Conservation (phyloP, 2,329 filamentous ascomycete species). For the Pseudogymnoascus sp. region DNA sequence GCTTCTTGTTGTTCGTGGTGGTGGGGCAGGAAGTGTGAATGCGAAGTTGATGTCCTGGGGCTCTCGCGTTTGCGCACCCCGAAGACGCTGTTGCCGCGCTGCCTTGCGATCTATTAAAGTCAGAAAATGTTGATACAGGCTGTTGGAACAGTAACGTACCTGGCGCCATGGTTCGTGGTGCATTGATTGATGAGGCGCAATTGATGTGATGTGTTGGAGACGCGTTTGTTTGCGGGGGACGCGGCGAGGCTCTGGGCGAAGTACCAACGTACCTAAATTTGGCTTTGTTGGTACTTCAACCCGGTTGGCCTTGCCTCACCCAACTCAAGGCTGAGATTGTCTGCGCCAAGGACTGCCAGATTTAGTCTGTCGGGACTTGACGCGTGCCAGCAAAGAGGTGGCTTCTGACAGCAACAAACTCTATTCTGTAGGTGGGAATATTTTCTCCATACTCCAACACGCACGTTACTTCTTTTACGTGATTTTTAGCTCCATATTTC, state of each 20-base stretch:
- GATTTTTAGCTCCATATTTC: too few relatives aligned
- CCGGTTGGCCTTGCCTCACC: background rate
- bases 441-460: too few relatives aligned
- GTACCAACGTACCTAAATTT: background rate
- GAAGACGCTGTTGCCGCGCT: conserved; percentile 57
- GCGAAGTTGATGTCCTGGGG: conserved; percentile 55
- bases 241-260: background rate
- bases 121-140: background rate
- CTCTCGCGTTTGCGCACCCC: conserved; percentile 46
- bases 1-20: conserved; percentile 8
- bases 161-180: background rate
- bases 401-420: too few relatives aligned
- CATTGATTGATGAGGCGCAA: conserved; percentile 3
- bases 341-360: background rate
- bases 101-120: conserved; percentile 45
- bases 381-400: background rate
- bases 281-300: background rate
- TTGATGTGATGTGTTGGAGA: background rate
- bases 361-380: background rate
- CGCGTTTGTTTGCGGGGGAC: conserved; percentile 8
- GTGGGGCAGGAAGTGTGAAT: conserved; percentile 39
- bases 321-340: too few relatives aligned
- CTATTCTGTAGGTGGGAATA: too few relatives aligned
- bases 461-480: too few relatives aligned
- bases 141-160: background rate